phyloP scores from a whole-genome alignment of 768 basidiomycete species.

The Cystobasidium tubakii region DNA sequence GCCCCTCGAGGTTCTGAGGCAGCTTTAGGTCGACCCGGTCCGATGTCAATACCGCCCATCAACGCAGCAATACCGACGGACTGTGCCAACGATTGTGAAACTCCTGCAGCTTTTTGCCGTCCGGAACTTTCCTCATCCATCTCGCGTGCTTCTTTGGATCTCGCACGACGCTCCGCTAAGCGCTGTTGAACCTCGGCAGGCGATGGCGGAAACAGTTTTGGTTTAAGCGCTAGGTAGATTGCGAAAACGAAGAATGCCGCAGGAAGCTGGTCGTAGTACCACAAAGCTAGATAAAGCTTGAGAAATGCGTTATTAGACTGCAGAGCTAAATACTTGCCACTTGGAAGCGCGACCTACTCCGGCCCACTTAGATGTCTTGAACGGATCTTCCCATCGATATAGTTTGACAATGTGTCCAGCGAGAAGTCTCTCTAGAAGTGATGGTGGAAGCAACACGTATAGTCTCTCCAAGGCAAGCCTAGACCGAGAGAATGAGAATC shows the following conservation, averaged over 20 bases:
- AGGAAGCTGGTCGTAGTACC: constrained; percentile 34
- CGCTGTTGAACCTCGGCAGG: constrained; percentile 6
- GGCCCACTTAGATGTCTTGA: constrained; percentile 9
- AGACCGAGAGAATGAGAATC: background rate
- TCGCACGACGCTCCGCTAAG: background rate
- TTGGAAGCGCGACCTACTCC: background rate
- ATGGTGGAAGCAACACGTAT: constrained; percentile 19
- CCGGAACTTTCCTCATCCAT: background rate
- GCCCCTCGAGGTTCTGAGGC: background rate
- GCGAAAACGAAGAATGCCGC: constrained; percentile 18
- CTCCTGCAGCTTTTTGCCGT: background rate
- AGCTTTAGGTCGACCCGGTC: background rate
- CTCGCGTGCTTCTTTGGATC: constrained; percentile 19
- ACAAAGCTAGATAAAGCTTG: constrained; percentile 15
- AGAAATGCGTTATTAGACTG: too few species aligned
- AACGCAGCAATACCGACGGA: constrained; percentile 10
- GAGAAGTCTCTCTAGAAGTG: constrained; percentile 7
- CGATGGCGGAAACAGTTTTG: constrained; percentile 4
- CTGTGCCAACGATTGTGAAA: constrained; percentile 12
- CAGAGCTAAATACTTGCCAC: too few species aligned
- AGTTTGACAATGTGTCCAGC: constrained; percentile 14
- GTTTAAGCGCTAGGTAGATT: constrained; percentile 4
- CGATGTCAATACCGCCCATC: constrained; percentile 13
- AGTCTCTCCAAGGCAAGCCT: constrained; percentile 11
- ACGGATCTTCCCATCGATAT: constrained; percentile 26